Conservation (phyloP, 2,329 filamentous ascomycete genomes). For the Alternaria burnsii region DNA sequence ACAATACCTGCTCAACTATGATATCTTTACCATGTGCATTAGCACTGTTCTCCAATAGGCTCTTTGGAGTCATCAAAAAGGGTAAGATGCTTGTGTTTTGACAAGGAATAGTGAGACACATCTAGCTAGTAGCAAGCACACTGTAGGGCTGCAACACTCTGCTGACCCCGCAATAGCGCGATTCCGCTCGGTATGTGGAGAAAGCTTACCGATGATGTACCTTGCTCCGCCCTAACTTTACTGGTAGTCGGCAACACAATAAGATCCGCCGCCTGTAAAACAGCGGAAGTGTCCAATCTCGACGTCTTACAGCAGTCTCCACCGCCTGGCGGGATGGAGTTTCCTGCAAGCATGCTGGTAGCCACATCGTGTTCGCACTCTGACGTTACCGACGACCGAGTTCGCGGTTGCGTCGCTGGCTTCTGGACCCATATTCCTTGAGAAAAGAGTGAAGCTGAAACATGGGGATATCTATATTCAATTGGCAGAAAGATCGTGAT, state of each 20-base stretch:
- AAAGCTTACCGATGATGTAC: background rate
- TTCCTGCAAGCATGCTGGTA: background rate
- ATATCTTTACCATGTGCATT: background rate
- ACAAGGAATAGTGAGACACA: background rate
- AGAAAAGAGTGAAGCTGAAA: background rate
- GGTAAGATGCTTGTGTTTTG: background rate
- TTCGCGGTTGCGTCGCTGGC: background rate
- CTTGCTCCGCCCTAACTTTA: constrained; percentile 1
- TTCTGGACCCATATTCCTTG: background rate
- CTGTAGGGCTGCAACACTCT: background rate
- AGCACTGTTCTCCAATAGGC: background rate
- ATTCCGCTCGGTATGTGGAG: background rate
- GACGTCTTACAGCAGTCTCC: background rate
- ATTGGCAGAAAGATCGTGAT: background rate
- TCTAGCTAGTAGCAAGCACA: background rate
- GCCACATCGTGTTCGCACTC: background rate
- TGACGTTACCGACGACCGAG: background rate
- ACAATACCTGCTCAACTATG: background rate
- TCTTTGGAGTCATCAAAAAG: background rate
- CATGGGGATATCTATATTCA: background rate
- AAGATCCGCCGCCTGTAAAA: background rate
- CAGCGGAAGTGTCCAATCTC: background rate
- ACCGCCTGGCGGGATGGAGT: background rate
- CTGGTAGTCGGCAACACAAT: background rate
- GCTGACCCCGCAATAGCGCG: background rate